A percentile compares a stretch with the other conserved stretches of the same genome.
phyloP scores from a whole-genome alignment of 352 stramenopile species.

The Phytophthora idaei region DNA sequence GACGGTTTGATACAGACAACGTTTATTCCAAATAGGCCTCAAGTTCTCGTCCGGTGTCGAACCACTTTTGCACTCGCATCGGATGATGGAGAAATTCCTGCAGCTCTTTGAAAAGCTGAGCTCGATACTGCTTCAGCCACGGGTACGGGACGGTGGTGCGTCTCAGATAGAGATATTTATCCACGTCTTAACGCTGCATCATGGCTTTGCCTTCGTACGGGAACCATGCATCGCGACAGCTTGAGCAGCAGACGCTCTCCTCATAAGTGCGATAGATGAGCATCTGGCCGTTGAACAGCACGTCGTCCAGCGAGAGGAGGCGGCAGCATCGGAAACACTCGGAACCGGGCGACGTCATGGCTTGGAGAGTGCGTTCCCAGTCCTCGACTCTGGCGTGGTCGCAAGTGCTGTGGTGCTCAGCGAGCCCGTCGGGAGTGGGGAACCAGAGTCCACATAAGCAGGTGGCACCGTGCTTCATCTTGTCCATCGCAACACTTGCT shows the following conservation, averaged over 20 bases:
- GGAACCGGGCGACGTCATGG: conserved; percentile 27
- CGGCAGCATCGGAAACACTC: conserved; percentile 34
- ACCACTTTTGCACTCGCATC: conserved; percentile 22
- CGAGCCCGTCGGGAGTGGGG: conserved; percentile 1
- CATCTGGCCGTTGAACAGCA: conserved; percentile 30
- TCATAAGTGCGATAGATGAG: conserved; percentile 35
- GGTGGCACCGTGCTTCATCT: conserved; percentile 7
- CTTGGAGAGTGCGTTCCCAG: conserved; percentile 21
- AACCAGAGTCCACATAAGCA: conserved; percentile 25
- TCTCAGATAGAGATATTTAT: conserved; percentile 29
- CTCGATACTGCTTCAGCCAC: conserved; percentile 30
- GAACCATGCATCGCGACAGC: conserved; percentile 27
- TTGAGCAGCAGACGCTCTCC: conserved; percentile 26
- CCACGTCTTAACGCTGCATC: conserved; percentile 25
- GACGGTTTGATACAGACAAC: not conserved
- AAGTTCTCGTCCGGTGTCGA: conserved; percentile 27
- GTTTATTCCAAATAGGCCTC: conserved; percentile 27
- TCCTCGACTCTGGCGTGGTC: conserved; percentile 25
- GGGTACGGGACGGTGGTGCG: conserved; percentile 25
- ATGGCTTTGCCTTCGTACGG: conserved; percentile 31
- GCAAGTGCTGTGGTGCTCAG: conserved; percentile 19
- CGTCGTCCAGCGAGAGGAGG: conserved; percentile 25
- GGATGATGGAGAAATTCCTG: conserved; percentile 33
- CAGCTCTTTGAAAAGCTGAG: conserved; percentile 26
- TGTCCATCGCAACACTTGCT: conserved; percentile 15